phyloP scores from a whole-genome alignment of 345 rosid species.

The Lepidium aucheri region DNA sequence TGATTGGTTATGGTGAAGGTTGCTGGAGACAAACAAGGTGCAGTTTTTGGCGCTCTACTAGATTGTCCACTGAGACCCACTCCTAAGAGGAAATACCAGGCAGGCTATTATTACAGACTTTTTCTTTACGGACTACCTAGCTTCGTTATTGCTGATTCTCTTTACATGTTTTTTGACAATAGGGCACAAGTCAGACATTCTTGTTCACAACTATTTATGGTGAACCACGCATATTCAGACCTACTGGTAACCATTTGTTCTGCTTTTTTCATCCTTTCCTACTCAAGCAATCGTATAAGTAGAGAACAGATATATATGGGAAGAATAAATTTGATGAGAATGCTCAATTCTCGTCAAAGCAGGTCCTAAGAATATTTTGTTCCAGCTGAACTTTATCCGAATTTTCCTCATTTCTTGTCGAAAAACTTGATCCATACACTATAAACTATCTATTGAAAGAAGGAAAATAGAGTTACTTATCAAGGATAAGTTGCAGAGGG shows the following conservation, averaged over 20 bases:
- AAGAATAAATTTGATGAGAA: neutral
- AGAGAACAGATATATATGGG: neutral
- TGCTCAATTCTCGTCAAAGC: neutral
- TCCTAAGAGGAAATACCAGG: constrained; percentile 91
- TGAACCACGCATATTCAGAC: constrained; percentile 81
- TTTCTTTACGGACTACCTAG: neutral
- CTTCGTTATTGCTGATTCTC: neutral
- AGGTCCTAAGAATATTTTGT: neutral
- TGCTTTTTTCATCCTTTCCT: neutral
- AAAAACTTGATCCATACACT: no score
- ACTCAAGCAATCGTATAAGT: neutral
- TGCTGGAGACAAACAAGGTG: constrained; percentile 78
- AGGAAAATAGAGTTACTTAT: constrained; percentile 1
- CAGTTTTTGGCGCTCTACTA: constrained; percentile 73
- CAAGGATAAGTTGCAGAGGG: neutral
- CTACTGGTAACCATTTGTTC: constrained; percentile 56
- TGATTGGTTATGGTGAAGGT: constrained; percentile 33
- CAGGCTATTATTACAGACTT: constrained; percentile 4
- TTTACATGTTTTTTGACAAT: neutral
- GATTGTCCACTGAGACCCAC: constrained; percentile 79
- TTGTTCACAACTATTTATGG: constrained; percentile 89
- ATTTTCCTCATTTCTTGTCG: no score
- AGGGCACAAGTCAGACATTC: constrained; percentile 82
- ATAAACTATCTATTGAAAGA: neutral
- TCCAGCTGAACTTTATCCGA: no score